Evolutionary conservation across 2,329 filamentous ascomycete genomes (phyloP).

Genomic region (Fusarium brevicatenulatum): DNA sequence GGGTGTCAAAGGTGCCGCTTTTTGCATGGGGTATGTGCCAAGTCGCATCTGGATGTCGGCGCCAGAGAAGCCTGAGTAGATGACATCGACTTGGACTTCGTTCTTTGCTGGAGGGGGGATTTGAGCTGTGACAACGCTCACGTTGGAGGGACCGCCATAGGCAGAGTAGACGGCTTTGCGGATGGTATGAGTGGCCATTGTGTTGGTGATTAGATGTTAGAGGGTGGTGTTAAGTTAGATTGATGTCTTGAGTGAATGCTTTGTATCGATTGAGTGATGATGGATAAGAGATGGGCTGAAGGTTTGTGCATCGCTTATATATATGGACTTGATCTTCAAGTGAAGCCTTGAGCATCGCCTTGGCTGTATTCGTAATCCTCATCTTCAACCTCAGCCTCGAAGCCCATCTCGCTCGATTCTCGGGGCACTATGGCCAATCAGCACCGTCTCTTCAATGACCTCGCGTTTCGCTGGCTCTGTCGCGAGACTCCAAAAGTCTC

Average conservation of each 20-base stretch:
- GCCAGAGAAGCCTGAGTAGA: conserved; percentile 60
- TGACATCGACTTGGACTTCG: conserved; percentile 59
- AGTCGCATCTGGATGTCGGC: conserved; percentile 61
- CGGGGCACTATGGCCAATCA: neutral
- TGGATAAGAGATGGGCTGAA: neutral
- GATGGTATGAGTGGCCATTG: conserved; percentile 46
- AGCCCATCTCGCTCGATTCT: neutral
- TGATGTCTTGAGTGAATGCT: neutral
- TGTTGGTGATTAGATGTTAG: neutral
- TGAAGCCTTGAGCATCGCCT: neutral
- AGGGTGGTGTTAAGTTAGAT: neutral
- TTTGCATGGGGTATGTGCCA: conserved; percentile 59
- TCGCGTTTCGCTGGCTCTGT: conserved; percentile 17
- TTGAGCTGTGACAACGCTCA: conserved; percentile 48
- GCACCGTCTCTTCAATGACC: neutral
- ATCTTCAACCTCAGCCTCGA: neutral
- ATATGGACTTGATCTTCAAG: neutral
- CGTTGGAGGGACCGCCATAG: conserved; percentile 53
- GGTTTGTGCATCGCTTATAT: neutral
- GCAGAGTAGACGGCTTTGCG: conserved; percentile 58
- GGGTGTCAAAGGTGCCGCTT: conserved; percentile 57
- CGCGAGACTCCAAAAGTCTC: neutral
- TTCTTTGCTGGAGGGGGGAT: conserved; percentile 53
- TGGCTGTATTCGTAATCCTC: neutral
- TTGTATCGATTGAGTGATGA: neutral